Evolutionary conservation across 352 stramenopile genomes (phyloP).

Genomic region (Phytophthora sp.): DNA sequence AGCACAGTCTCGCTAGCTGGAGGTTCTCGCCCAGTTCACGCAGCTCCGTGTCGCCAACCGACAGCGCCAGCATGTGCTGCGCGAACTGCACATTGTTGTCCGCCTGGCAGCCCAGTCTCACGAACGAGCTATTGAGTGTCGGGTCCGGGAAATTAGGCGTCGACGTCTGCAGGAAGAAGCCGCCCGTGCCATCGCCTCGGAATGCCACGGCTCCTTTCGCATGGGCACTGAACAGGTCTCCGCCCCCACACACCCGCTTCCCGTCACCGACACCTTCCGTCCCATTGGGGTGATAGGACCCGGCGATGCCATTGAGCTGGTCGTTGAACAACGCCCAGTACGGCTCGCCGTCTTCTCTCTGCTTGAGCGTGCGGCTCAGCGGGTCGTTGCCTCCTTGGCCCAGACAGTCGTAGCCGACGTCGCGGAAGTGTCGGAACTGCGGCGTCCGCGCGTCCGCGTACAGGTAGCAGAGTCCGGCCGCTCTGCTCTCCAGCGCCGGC

Average conservation of each 20-base stretch:
- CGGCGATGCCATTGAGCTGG: slow-evolving; percentile 74
- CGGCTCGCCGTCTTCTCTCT: slow-evolving; percentile 29
- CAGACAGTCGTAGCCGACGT: slow-evolving; percentile 77
- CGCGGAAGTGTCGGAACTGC: slow-evolving; percentile 67
- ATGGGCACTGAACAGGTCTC: slow-evolving; percentile 70
- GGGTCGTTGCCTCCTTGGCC: slow-evolving; percentile 77
- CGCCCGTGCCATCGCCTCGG: slow-evolving; percentile 36
- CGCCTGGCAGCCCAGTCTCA: slow-evolving; percentile 69
- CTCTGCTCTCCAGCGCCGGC: slow-evolving; percentile 35
- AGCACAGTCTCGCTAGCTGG: slow-evolving; percentile 71
- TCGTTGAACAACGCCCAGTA: slow-evolving; percentile 87
- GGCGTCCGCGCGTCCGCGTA: slow-evolving; percentile 69
- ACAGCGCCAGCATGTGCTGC: slow-evolving; percentile 76
- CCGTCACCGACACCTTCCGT: background rate
- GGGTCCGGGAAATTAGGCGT: slow-evolving; percentile 83
- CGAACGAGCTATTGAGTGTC: slow-evolving; percentile 47
- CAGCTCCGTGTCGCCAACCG: slow-evolving; percentile 49
- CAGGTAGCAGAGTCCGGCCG: slow-evolving; percentile 75
- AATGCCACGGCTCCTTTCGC: slow-evolving; percentile 77
- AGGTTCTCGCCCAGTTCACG: slow-evolving; percentile 49
- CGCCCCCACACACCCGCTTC: slow-evolving; percentile 52
- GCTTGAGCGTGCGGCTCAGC: slow-evolving; percentile 72
- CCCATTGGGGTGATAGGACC: slow-evolving; percentile 20
- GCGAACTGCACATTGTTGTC: slow-evolving; percentile 84
- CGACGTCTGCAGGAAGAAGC: slow-evolving; percentile 79